These are phyloP conservation scores for Heliamphora pulchella DNA, from an alignment of 179 eudicot genomes.

Conservation along the genomic window DNA sequence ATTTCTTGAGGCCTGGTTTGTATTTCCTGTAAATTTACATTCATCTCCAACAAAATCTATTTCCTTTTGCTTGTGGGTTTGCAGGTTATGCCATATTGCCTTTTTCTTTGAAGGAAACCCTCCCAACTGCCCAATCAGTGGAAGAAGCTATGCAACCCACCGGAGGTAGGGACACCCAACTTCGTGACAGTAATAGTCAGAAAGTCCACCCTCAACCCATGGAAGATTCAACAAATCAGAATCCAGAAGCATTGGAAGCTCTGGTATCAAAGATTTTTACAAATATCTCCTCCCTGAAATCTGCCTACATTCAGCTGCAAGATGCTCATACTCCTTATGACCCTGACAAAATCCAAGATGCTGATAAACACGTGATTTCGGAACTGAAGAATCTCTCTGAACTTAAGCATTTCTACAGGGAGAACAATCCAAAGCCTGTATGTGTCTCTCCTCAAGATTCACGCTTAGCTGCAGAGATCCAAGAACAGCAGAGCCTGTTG, in stretches of 20 bases:
- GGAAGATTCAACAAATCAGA: slow-evolving; percentile 54
- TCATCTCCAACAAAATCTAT: background rate
- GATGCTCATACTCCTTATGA: slow-evolving; percentile 94
- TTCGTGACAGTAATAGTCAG: slow-evolving; percentile 84
- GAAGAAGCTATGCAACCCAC: slow-evolving; percentile 86
- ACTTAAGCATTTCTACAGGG: slow-evolving; percentile 84
- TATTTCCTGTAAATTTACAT: background rate
- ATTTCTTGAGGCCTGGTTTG: background rate
- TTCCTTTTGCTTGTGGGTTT: slow-evolving; percentile 8
- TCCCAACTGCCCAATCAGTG: slow-evolving; percentile 23
- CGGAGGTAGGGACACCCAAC: slow-evolving; percentile 71
- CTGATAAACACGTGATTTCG: slow-evolving; percentile 78
- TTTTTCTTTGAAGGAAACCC: slow-evolving; percentile 20
- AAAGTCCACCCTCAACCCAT: slow-evolving; percentile 98
- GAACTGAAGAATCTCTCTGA: slow-evolving; percentile 82
- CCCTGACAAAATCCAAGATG: slow-evolving; percentile 90
- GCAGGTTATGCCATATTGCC: slow-evolving; percentile 25
- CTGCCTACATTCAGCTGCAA: slow-evolving; percentile 86
- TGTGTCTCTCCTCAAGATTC: slow-evolving; percentile 84
- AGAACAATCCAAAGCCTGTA: slow-evolving; percentile 68
- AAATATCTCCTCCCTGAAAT: slow-evolving; percentile 69
- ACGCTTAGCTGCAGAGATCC: slow-evolving; percentile 88
- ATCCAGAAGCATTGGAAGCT: slow-evolving; percentile 76
- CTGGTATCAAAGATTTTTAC: slow-evolving; percentile 61
- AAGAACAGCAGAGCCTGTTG: slow-evolving; percentile 84